phyloP scores from a whole-genome alignment of 225 moss, liverwort and hornwort species.

The Pseudoscleropodium purum region DNA sequence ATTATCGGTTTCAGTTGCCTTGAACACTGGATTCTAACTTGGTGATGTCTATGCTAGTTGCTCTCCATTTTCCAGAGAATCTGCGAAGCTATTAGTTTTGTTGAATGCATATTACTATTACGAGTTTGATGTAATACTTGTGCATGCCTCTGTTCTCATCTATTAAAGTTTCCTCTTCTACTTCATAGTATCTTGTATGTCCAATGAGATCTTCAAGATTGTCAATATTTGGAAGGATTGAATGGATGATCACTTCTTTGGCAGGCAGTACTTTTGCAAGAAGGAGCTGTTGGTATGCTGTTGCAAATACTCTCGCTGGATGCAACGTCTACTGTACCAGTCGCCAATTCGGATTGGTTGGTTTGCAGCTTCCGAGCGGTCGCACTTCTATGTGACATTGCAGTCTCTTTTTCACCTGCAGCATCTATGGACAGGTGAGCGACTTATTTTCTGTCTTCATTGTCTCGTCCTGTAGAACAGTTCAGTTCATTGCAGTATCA shows the following conservation, averaged over 20 bases:
- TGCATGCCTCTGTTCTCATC: constrained; percentile 1
- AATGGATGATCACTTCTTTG: background rate
- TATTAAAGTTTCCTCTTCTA: background rate
- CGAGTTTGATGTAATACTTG: background rate
- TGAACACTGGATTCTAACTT: background rate
- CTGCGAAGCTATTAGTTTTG: background rate
- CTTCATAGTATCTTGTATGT: background rate
- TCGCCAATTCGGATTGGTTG: constrained; percentile 40
- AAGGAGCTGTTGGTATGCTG: constrained; percentile 61
- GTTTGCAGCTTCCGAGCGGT: constrained; percentile 57
- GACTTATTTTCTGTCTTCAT: background rate
- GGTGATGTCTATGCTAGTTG: background rate
- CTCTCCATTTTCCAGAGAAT: background rate
- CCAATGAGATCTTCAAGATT: background rate
- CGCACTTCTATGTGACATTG: constrained; percentile 59
- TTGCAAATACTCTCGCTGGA: constrained; percentile 39
- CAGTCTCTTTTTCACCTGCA: constrained; percentile 48
- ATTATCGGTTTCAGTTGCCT: background rate
- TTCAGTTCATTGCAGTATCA: background rate
- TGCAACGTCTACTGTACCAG: constrained; percentile 10
- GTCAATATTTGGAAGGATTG: background rate
- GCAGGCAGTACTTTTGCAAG: constrained; percentile 79
- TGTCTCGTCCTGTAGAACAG: background rate
- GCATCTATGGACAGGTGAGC: constrained; percentile 48
- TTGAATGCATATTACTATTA: background rate